These are phyloP conservation scores for Pseudogymnoascus sp. DNA, from an alignment of 2,329 filamentous ascomycete genomes.

Conservation along the genomic window DNA sequence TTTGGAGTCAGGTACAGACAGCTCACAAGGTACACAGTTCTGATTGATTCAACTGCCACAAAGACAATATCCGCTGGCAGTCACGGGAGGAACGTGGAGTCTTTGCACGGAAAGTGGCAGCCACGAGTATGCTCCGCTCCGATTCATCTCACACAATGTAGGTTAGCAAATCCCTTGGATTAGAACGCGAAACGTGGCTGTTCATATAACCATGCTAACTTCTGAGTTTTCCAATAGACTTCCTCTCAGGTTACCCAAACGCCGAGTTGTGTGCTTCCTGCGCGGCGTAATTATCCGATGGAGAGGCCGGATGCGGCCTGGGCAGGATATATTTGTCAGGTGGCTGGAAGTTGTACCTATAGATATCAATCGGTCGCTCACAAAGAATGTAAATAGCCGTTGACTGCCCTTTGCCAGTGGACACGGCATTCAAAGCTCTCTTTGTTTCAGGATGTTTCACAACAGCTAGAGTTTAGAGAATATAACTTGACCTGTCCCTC, in stretches of 20 bases:
- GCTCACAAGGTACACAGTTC: background rate
- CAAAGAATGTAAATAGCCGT: background rate
- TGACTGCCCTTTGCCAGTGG: background rate
- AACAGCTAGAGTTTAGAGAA: background rate
- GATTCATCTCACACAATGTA: background rate
- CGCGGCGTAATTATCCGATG: background rate
- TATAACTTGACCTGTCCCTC: constrained; percentile 2
- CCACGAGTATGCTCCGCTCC: background rate
- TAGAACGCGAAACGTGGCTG: background rate
- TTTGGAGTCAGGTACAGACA: background rate
- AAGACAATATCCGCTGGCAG: background rate
- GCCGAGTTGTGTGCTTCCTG: background rate
- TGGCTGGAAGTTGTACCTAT: background rate
- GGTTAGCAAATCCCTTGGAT: background rate
- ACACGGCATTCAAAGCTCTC: background rate
- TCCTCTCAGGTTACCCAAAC: background rate
- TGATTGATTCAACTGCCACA: background rate
- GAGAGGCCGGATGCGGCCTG: background rate
- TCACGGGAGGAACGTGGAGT: background rate
- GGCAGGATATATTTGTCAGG: background rate
- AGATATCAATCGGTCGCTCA: background rate
- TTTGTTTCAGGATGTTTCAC: background rate
- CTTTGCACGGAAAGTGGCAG: background rate
- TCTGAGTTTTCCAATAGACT: background rate
- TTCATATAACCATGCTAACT: background rate